phyloP scores from a whole-genome alignment of 495 filamentous ascomycete genomes.

The Aspergillus heteromorphus region DNA sequence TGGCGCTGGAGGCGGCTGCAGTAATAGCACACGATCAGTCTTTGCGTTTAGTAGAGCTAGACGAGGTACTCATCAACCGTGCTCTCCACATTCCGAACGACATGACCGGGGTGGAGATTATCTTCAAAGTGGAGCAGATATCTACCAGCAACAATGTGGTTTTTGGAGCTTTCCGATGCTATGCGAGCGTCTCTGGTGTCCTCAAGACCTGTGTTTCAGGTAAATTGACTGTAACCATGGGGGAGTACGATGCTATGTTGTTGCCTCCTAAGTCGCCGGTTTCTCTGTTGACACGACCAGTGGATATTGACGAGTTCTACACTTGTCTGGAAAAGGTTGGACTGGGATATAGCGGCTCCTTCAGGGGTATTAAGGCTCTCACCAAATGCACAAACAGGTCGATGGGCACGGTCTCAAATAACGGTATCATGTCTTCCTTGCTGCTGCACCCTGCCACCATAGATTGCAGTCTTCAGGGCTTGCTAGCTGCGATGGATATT shows the following conservation, averaged over 20 bases:
- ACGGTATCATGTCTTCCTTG: neutral
- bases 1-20: constrained; percentile 20
- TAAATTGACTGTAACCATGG: neutral
- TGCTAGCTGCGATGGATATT: neutral
- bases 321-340: neutral
- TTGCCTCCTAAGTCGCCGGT: neutral
- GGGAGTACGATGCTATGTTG: neutral
- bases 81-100: neutral
- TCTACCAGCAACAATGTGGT: too few relatives aligned
- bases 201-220: neutral
- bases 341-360: neutral
- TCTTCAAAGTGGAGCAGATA: neutral
- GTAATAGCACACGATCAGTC: neutral
- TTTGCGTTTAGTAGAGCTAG: constrained; percentile 2
- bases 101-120: neutral
- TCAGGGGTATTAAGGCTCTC: neutral
- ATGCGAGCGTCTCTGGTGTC: neutral
- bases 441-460: neutral
- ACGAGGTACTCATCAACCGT: constrained; percentile 1
- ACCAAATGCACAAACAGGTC: neutral
- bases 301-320: neutral
- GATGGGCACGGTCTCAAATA: neutral
- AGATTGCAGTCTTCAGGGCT: neutral
- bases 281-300: neutral
- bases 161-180: neutral